Evolutionary conservation across 129 eudicot species (phyloP).

Genomic region (Dittrichia graveolens): DNA sequence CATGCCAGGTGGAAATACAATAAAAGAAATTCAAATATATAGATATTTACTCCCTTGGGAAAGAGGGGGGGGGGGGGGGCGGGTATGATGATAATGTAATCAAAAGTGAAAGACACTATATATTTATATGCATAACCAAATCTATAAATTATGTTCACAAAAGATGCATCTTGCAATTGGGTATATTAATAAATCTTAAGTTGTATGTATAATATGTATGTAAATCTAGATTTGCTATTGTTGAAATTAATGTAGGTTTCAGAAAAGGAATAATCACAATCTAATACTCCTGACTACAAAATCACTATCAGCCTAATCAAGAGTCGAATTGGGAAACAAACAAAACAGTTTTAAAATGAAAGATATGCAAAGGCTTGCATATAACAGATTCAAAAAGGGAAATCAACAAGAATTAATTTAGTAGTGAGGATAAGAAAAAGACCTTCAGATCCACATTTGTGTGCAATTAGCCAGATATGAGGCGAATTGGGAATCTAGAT

Average conservation of each 20-base stretch:
- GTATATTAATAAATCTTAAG: background rate
- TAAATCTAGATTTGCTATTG: no score
- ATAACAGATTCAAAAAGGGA: background rate
- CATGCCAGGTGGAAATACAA: background rate
- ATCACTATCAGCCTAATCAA: background rate
- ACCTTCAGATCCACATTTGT: constrained; percentile 45
- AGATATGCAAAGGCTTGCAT: constrained; percentile 5
- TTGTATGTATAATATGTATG: no score
- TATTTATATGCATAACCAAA: background rate
- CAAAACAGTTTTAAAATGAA: background rate
- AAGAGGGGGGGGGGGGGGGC: background rate
- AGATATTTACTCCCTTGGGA: background rate
- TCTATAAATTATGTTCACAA: no score
- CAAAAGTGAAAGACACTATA: constrained; percentile 8
- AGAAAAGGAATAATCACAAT: no score
- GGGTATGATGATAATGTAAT: background rate
- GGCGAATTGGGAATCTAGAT: no score
- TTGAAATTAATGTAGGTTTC: no score
- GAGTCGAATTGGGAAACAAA: no score
- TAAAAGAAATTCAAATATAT: background rate
- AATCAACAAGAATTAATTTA: background rate
- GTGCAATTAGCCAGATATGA: background rate
- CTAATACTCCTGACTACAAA: no score
- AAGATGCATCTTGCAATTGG: constrained; percentile 15
- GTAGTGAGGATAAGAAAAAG: constrained; percentile 2